Conservation (phyloP, 495 filamentous ascomycete species). For the Penicillium cataractarum region DNA sequence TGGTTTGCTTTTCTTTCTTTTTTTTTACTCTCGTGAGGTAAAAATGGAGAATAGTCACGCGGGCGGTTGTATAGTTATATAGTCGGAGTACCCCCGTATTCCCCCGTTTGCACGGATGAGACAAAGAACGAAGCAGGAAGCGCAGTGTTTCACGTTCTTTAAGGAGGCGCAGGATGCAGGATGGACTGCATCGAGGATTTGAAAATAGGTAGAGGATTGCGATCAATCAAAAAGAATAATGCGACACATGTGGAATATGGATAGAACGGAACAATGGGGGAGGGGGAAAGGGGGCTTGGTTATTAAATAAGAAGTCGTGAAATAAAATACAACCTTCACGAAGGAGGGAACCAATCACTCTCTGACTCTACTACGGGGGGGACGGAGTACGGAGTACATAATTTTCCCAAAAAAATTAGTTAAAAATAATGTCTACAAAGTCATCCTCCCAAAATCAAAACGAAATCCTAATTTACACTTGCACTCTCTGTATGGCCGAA, state of each 20-base stretch:
- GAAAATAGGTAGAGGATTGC: background rate
- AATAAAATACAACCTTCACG: background rate
- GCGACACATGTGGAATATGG: slow-evolving; percentile 4
- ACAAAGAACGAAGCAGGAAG: slow-evolving; percentile 27
- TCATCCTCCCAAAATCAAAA: too few species aligned
- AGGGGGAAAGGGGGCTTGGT: background rate
- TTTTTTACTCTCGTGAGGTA: background rate
- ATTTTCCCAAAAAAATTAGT: background rate
- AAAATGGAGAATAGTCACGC: background rate
- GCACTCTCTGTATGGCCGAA: background rate
- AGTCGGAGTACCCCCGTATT: background rate
- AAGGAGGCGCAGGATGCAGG: slow-evolving; percentile 2
- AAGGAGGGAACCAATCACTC: background rate
- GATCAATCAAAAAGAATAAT: background rate
- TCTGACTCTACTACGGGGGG: background rate
- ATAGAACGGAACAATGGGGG: background rate
- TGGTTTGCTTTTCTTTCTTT: background rate
- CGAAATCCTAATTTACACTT: slow-evolving; percentile 3
- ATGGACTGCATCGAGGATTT: background rate
- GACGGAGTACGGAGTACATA: background rate
- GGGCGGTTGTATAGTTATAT: background rate
- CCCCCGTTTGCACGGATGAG: slow-evolving; percentile 11
- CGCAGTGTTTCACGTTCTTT: slow-evolving; percentile 14
- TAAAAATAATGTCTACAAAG: background rate
- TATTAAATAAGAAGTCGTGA: slow-evolving; percentile 7